Evolutionary conservation across 1,284 basidiomycete species (phyloP).

Genomic region (Cryptococcus sp.): DNA sequence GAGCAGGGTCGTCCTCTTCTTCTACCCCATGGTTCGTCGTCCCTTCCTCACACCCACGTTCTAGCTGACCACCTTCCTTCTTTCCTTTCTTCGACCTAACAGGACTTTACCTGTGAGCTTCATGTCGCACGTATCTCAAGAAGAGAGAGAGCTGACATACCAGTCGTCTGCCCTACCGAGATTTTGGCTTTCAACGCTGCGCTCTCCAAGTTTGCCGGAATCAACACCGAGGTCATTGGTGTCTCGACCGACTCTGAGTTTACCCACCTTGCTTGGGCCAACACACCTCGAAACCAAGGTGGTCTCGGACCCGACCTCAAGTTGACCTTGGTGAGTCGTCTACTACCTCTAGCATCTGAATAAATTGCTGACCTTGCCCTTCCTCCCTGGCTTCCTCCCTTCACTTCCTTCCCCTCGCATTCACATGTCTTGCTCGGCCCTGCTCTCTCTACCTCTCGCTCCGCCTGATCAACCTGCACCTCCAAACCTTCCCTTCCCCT

Average conservation of each 20-base stretch:
- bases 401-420: background rate
- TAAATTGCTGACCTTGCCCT: background rate
- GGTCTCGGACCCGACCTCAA: constrained; percentile 81
- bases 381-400: background rate
- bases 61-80: background rate
- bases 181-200: constrained; percentile 88
- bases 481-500: background rate
- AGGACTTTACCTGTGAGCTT: constrained; percentile 32
- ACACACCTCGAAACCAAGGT: constrained; percentile 69
- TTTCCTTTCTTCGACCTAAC: background rate
- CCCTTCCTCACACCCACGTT: background rate
- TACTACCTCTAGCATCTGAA: background rate
- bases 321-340: constrained; percentile 27
- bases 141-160: constrained; percentile 51
- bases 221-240: constrained; percentile 70
- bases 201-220: constrained; percentile 62
- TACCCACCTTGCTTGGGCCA: constrained; percentile 81
- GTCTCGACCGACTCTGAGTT: constrained; percentile 80
- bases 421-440: background rate
- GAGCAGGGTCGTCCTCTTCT: constrained; percentile 67
- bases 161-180: constrained; percentile 81
- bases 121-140: constrained; percentile 46
- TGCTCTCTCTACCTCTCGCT: background rate
- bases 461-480: background rate
- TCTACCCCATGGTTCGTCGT: constrained; percentile 66